Evolutionary conservation across 495 filamentous ascomycete species (phyloP), one percentile per base, ranked within the genome.

Genomic region (Recurvomyces mirabilis): DNA sequence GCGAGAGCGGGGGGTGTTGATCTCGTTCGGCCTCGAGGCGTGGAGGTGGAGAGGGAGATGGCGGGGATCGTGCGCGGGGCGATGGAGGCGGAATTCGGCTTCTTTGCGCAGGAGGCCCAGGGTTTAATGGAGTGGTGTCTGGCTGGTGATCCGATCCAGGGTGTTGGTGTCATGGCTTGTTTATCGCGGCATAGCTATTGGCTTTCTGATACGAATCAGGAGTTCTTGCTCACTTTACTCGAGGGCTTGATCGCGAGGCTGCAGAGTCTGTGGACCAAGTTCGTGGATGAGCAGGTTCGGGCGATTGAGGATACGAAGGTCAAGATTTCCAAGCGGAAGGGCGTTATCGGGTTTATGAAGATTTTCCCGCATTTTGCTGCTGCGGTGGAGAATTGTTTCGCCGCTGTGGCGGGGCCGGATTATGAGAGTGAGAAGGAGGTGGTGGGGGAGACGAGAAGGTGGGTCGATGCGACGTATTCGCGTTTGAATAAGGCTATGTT

Each of bases 221-320:
- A 94, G 52, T 96, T 85, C 62, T 74, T 95, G 29, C 74, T 81
- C 33, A 79, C 79, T 48, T 66, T 81, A 0, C 66, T 96, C 0
- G 80, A 86, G 49, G 88, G 85, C 57, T 60, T 93, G 6, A 84
- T 88, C 55, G 72, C 76, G 44, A 80, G 76, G 25, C 70, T 95
- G 26, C 74, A 79, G 46, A 74, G 71, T 23, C 72, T 85, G 18
- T 94, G 94, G 65, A 75, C 75, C 30, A 85, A 84, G 39, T 94
- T 96, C 51, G 77, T 94, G 20, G 91, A 96, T 58, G 85, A 94
- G 47, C 89, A 96, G 55, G 80, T 95, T 32, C 82, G 84, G 20
- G 88, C 86, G 21, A 94, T 96, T 49, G 89, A 96, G 62, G 89
- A 96, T 43, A 95, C 88, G n/a, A 95, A 94, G 63, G 89, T 96